These are phyloP conservation scores for Amesomyces nigricolor DNA, from an alignment of 2,329 filamentous ascomycete species.

Conservation along the genomic window DNA sequence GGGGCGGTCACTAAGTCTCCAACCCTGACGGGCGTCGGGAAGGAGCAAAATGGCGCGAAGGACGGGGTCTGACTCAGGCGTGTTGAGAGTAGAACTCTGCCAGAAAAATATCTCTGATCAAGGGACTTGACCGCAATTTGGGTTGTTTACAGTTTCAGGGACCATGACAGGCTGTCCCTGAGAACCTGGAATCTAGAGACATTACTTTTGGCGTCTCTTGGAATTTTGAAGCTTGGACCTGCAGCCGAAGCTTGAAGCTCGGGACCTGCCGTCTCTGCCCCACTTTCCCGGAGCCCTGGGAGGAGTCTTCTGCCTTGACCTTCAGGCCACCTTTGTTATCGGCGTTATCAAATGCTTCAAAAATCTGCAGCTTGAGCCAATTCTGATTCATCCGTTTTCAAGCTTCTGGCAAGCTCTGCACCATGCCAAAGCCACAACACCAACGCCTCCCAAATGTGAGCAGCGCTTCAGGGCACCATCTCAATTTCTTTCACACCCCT, in stretches of 20 bases:
- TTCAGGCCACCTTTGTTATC: neutral
- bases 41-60: too few species aligned
- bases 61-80: neutral
- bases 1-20: slow-evolving; percentile 2
- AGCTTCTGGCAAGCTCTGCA: slow-evolving; percentile 12
- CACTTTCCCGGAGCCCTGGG: neutral
- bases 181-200: too few species aligned
- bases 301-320: slow-evolving; percentile 9
- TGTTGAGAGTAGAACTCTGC: too few species aligned
- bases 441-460: slow-evolving; percentile 14
- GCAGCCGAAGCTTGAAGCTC: neutral
- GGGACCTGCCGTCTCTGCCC: neutral
- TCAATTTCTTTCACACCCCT: neutral
- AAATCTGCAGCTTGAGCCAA: slow-evolving; percentile 6
- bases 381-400: slow-evolving; percentile 1
- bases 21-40: too few species aligned
- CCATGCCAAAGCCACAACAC: slow-evolving; percentile 5
- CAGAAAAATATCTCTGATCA: too few species aligned
- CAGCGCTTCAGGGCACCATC: neutral
- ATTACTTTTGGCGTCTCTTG: too few species aligned
- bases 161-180: too few species aligned
- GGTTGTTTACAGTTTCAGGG: too few species aligned
- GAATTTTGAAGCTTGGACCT: too few species aligned
- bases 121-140: too few species aligned
- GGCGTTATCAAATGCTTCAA: slow-evolving; percentile 3